Base-by-base conservation (phyloP, 352 stramenopile genomes). In the Phytophthora hibernalis region DNA sequence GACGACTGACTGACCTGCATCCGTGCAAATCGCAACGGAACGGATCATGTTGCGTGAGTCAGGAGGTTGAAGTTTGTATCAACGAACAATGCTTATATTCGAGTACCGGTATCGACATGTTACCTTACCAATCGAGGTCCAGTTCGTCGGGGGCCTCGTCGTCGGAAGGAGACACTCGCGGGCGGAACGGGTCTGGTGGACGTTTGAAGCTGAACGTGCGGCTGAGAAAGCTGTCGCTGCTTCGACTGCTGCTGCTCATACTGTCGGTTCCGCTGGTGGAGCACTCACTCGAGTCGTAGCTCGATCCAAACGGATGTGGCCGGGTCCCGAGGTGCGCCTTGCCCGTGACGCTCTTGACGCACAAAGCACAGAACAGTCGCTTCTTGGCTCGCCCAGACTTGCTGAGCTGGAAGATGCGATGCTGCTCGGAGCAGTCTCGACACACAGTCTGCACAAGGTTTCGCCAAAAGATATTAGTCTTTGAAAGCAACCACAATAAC, bases 391-490 rank as follows among this genome's bases (percentile, higher is more conserved):
- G 52, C 38, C 62, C 16, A 10, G 61, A 65, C 54, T 65, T 70
- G 35, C 61, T 59, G 5, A 82, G 53, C 55, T 64, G 35, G 68
- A 79, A 82, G 38, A 77, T 66, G 50, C 58, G 43, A 11, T 72
- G 58, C 30, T 72, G 51, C 12, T 65, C 45, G 6, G 72, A 76
- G 57, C 77, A 85, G 20, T 68, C 57, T 60, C 75, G 77, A 56
- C 77, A 85, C 10, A 76, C 67, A 35, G 53, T 78, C 72, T 85
- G 33, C 43, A 6, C 13, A 50, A 38, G 26, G 26, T 31, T 2
- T 31, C 26, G 26, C 9, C 26, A 31, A 7, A 5, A 58, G 12
- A 38, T 43, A 16, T 42, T 8, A 42, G 35, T n/a, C 35, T n/a
- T 40, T 10, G 28, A n/a, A n/a, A 24, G 22, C 16, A 28, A 35